These are phyloP conservation scores for Vanrija sp. DNA, from an alignment of 1,284 basidiomycete genomes.

Conservation along the genomic window DNA sequence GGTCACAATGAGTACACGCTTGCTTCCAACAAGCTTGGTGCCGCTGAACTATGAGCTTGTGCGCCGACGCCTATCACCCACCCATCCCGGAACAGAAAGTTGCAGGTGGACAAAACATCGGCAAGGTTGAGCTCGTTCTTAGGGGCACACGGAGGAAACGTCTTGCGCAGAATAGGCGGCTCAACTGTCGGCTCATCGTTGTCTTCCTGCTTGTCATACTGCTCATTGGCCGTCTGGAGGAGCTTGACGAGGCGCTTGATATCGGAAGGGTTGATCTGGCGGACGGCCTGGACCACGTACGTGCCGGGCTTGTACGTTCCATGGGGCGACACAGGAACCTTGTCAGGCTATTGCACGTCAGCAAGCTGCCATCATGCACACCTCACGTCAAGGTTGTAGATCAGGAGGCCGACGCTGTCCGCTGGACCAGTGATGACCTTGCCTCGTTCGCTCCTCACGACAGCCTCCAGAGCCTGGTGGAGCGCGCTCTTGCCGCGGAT, in stretches of 20 bases:
- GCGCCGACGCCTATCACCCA: constrained; percentile 45
- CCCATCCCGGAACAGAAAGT: constrained; percentile 82
- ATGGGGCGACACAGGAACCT: constrained; percentile 40
- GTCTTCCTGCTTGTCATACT: constrained; percentile 24
- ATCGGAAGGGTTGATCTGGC: constrained; percentile 70
- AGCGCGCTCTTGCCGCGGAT: constrained; percentile 47
- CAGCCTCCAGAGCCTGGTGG: constrained; percentile 68
- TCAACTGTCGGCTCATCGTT: constrained; percentile 26
- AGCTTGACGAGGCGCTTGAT: constrained; percentile 59
- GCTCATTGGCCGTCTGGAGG: constrained; percentile 27
- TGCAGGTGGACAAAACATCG: constrained; percentile 80
- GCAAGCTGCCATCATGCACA: neutral
- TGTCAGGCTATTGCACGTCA: constrained; percentile 9
- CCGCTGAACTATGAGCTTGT: constrained; percentile 53
- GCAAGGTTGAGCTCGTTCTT: constrained; percentile 56
- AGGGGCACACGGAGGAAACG: constrained; percentile 34
- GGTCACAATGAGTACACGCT: constrained; percentile 88
- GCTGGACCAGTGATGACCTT: constrained; percentile 83
- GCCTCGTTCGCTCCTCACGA: constrained; percentile 76
- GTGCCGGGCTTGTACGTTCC: constrained; percentile 59
- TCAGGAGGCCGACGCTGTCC: constrained; percentile 80
- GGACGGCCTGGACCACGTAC: constrained; percentile 70
- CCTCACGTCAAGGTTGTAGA: constrained; percentile 82
- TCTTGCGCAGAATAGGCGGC: constrained; percentile 32
- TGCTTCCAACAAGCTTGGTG: constrained; percentile 67